phyloP scores from a whole-genome alignment of 352 stramenopile species.

The Phytophthora aleatoria region DNA sequence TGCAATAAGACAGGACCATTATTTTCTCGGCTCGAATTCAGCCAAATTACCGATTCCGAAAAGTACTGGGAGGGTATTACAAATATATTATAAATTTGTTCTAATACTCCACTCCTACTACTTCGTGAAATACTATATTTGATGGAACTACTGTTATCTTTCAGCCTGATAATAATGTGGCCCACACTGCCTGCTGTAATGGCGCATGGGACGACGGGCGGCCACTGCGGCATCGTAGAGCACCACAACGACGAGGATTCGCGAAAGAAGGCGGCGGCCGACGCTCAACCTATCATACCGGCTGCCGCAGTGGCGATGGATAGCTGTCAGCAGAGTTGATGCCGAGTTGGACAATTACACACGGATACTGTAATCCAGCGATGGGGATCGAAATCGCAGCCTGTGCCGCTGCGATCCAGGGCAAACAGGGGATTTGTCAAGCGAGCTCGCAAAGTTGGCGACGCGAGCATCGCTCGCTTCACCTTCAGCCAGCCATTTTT shows the following conservation, averaged over 20 bases:
- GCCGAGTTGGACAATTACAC: slow-evolving; percentile 8
- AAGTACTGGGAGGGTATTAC: too few species aligned
- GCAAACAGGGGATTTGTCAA: slow-evolving; percentile 7
- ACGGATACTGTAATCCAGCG: slow-evolving; percentile 7
- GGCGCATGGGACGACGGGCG: slow-evolving; percentile 1
- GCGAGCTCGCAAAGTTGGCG: neutral
- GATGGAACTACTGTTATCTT: too few species aligned
- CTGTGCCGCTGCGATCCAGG: neutral
- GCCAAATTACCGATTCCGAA: too few species aligned
- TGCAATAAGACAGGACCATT: too few species aligned
- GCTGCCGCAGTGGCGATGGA: slow-evolving; percentile 9
- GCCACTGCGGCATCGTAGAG: too few species aligned
- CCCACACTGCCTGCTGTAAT: too few species aligned
- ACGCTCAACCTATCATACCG: neutral
- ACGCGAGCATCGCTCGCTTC: neutral
- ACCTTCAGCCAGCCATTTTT: too few species aligned
- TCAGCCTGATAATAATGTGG: too few species aligned
- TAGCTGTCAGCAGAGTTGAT: slow-evolving; percentile 1
- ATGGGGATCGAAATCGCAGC: neutral
- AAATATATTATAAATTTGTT: too few species aligned
- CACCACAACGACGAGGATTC: neutral
- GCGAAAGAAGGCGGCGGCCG: slow-evolving; percentile 9
- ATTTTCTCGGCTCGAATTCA: too few species aligned
- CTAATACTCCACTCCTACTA: too few species aligned
- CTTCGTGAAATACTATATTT: too few species aligned